Evolutionary conservation across 495 filamentous ascomycete genomes (phyloP), one percentile per base, ranked within the genome.

Genomic region (Xanthoparmelia taractica): DNA sequence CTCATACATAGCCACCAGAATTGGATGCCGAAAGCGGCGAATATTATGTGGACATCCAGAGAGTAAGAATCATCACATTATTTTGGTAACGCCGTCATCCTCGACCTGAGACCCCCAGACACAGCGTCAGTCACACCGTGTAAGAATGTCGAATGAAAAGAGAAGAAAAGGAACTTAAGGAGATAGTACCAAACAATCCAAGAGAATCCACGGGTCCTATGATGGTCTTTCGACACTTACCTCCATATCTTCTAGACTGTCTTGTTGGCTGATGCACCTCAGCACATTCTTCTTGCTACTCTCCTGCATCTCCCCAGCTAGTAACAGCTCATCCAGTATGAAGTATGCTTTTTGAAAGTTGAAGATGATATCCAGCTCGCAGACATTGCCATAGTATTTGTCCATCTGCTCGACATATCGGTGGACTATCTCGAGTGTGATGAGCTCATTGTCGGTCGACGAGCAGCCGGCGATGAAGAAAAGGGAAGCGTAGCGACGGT

Each of bases 351-450:
- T 97, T 73, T 97, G 94, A 75, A 97, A 97, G 75, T 97, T 97
- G 83, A 99, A 99, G 71, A 97, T 96, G 72, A 98, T 94, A 71
- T 98, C 94, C 67, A 98, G 80, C 79, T 99, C 95, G 84, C 94
- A 99, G 63, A 99, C 94, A 76, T 99, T 99, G 74, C 94, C 94
- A 73, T 99, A 99, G 81, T 97, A 99, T 74, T 97, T 99, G 82
- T 99, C 94, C 94, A 97, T 99, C 78, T 97, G 94, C 75, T 99
- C 94, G 57, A 97, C 94, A 74, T 97, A 97, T 68, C 94, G 90
- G 77, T 99, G 94, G 57, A 99, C 93, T 73, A 97, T 91, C 74
- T 99, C 94, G 67, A 99, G 88, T 38, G 90, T 96, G 74, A 97
- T 96, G 75, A 99, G 79, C 72, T 99, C 94, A 79, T 99, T 99